Conservation (phyloP, 169 alveolate species). For the Cryptosporidium meleagridis region DNA sequence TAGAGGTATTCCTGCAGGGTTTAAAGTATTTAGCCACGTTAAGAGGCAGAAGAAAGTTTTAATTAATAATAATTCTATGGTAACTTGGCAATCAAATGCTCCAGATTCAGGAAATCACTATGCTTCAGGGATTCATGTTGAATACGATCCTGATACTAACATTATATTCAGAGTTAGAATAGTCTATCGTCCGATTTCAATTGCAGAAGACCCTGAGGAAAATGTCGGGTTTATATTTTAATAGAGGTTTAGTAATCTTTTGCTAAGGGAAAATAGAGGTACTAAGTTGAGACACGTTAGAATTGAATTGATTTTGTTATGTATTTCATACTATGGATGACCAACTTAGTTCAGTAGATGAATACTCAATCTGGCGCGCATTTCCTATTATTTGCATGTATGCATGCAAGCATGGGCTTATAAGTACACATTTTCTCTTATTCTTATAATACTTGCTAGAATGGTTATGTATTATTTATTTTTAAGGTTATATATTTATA, state of each 20-base stretch:
- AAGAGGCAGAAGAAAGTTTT: conserved; percentile 43
- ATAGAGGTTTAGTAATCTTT: neutral
- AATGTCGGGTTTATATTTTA: conserved; percentile 50
- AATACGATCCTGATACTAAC: conserved; percentile 58
- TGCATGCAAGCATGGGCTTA: neutral
- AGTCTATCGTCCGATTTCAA: conserved; percentile 70
- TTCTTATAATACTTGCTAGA: neutral
- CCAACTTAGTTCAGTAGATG: neutral
- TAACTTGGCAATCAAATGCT: conserved; percentile 54
- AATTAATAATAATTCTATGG: conserved; percentile 15
- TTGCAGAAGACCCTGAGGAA: conserved; percentile 37
- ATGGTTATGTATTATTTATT: neutral
- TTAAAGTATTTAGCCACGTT: conserved; percentile 25
- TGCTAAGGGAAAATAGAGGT: neutral
- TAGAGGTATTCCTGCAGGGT: conserved; percentile 56
- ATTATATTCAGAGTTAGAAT: conserved; percentile 63
- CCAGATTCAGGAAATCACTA: conserved; percentile 31
- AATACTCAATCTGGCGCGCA: neutral
- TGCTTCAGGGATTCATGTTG: conserved; percentile 72
- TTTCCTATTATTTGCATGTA: neutral
- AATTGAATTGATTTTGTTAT: neutral
- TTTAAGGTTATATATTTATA: neutral
- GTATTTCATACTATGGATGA: neutral
- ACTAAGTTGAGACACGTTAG: neutral
- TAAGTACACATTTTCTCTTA: neutral